phyloP scores from a whole-genome alignment of 1,284 basidiomycete species.

The Pseudozyma thailandica region DNA sequence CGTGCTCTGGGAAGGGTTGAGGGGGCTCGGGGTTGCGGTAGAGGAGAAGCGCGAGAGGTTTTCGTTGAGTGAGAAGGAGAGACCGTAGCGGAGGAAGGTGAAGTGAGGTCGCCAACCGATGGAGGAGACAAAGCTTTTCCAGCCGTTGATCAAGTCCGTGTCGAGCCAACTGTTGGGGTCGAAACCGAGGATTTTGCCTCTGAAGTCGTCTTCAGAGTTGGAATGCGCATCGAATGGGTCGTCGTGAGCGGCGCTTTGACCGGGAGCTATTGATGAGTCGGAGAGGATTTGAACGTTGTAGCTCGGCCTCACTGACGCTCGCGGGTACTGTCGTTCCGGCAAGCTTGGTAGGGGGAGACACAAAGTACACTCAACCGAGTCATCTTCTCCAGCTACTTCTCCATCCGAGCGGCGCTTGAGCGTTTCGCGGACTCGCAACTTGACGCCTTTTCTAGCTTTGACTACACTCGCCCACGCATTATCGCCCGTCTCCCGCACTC shows the following conservation, averaged over 20 bases:
- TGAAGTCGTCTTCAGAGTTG: background rate
- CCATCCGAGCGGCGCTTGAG: background rate
- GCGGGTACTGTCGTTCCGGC: constrained; percentile 41
- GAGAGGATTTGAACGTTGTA: constrained; percentile 31
- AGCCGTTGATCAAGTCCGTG: constrained; percentile 29
- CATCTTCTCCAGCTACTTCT: background rate
- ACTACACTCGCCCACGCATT: constrained; percentile 50
- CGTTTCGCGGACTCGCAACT: constrained; percentile 27
- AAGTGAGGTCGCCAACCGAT: constrained; percentile 45
- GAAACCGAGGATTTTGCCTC: constrained; percentile 5
- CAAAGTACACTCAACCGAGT: constrained; percentile 25
- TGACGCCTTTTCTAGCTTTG: constrained; percentile 28
- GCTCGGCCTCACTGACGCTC: constrained; percentile 33
- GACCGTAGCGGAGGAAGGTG: constrained; percentile 28
- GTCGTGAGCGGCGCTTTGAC: background rate
- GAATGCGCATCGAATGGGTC: constrained; percentile 4
- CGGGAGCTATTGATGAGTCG: constrained; percentile 1
- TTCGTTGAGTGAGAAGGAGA: constrained; percentile 24
- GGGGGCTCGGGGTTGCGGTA: constrained; percentile 4
- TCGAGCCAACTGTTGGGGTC: constrained; percentile 19
- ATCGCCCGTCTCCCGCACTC: constrained; percentile 44
- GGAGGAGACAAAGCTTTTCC: constrained; percentile 38
- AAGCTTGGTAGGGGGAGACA: constrained; percentile 29
- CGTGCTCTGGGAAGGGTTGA: constrained; percentile 26
- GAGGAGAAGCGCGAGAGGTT: constrained; percentile 12